A percentile compares a stretch with the other conserved stretches of the same genome.
phyloP scores from a whole-genome alignment of 2,329 filamentous ascomycete genomes.

The Neurospora sp. region DNA sequence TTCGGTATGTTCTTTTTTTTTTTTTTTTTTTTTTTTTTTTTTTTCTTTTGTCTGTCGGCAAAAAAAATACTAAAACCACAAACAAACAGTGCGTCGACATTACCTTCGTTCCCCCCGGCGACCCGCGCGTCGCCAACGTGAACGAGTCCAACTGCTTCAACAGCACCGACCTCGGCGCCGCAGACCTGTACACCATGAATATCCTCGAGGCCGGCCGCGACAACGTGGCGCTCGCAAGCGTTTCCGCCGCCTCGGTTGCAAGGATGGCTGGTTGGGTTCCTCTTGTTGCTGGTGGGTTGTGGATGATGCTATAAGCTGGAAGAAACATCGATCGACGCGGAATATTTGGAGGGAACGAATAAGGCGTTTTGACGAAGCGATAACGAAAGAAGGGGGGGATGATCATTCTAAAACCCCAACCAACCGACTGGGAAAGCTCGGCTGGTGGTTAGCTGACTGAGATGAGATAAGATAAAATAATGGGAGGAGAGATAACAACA shows the following conservation, averaged over 20 bases:
- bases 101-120: constrained; percentile 71
- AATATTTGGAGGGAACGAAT: background rate
- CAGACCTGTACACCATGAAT: constrained; percentile 63
- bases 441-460: background rate
- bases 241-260: constrained; percentile 11
- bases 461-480: background rate
- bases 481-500: background rate
- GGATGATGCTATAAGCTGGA: constrained; percentile 25
- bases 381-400: background rate
- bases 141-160: constrained; percentile 85
- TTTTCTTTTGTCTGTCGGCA: too few relatives aligned
- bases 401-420: background rate
- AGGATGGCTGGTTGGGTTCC: constrained; percentile 29
- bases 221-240: constrained; percentile 22
- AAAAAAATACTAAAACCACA: too few relatives aligned
- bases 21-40: too few relatives aligned
- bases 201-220: constrained; percentile 32
- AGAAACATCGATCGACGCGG: background rate
- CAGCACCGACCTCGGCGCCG: constrained; percentile 65
- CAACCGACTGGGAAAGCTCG: background rate
- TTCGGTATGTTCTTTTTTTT: constrained; percentile 50
- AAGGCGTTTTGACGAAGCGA: background rate
- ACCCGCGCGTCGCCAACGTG: constrained; percentile 57
- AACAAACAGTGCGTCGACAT: constrained; percentile 71
- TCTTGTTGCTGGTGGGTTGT: constrained; percentile 28